phyloP scores from a whole-genome alignment of 2,329 filamentous ascomycete genomes.

The Fusarium musae region DNA sequence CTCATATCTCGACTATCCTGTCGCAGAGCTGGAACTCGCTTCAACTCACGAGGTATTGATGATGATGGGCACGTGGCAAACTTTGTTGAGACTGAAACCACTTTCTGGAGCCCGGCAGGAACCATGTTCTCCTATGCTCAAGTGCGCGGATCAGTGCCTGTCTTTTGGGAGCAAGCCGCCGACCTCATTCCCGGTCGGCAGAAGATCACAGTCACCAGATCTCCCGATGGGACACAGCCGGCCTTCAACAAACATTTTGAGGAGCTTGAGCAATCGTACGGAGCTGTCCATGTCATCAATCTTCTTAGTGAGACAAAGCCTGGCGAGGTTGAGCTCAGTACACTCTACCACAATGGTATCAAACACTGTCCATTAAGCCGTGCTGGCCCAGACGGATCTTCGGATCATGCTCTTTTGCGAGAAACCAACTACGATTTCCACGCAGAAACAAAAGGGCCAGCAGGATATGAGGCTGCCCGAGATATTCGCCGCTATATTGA shows the following conservation, averaged over 20 bases:
- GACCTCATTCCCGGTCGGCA: constrained; percentile 91
- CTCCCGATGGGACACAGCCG: constrained; percentile 88
- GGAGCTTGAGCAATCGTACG: constrained; percentile 85
- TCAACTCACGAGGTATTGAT: constrained; percentile 97
- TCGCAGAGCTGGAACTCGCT: constrained; percentile 89
- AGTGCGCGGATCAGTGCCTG: constrained; percentile 88
- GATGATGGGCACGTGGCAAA: constrained; percentile 98
- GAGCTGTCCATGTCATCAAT: constrained; percentile 92
- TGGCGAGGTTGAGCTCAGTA: constrained; percentile 85
- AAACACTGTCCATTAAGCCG: constrained; percentile 77
- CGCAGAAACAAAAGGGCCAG: constrained; percentile 86
- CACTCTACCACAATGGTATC: constrained; percentile 82
- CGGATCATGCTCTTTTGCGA: constrained; percentile 78
- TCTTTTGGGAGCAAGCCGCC: constrained; percentile 96
- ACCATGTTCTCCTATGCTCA: constrained; percentile 94
- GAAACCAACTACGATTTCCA: constrained; percentile 96
- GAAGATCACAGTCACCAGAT: constrained; percentile 91
- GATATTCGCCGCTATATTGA: constrained; percentile 84
- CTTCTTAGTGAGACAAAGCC: constrained; percentile 90
- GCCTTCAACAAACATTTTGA: constrained; percentile 97
- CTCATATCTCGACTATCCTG: constrained; percentile 93
- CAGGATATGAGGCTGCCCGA: constrained; percentile 90
- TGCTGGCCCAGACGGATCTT: constrained; percentile 62
- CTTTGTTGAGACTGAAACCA: constrained; percentile 97
- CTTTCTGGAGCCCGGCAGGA: constrained; percentile 83